Conservation (phyloP, 1,284 basidiomycete species). For the Puccinia novopanici region DNA sequence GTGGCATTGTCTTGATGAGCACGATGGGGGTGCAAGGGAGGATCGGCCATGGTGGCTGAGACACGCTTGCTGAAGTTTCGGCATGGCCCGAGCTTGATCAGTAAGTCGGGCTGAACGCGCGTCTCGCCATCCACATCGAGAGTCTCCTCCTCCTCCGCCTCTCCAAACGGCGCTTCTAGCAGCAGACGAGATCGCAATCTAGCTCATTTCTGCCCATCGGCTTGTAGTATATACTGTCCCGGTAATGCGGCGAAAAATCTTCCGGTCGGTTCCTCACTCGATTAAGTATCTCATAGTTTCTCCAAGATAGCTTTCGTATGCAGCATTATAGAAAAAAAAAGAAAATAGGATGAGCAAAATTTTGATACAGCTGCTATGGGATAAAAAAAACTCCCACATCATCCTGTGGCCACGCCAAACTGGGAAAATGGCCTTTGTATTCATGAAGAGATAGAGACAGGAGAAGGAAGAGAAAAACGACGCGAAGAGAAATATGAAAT, state of each 20-base stretch:
- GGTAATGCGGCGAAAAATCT: constrained; percentile 74
- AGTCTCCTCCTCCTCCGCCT: background rate
- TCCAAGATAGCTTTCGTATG: constrained; percentile 63
- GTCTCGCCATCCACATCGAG: background rate
- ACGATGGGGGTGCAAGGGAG: background rate
- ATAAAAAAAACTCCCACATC: constrained; percentile 58
- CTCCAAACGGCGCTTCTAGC: background rate
- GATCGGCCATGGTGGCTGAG: background rate
- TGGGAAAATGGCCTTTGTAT: no score
- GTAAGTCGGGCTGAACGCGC: background rate
- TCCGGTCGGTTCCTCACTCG: constrained; percentile 63
- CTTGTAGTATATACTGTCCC: constrained; percentile 72
- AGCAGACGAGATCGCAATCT: constrained; percentile 59
- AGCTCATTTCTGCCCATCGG: constrained; percentile 70
- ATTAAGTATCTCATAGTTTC: constrained; percentile 67
- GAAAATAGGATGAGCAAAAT: constrained; percentile 45
- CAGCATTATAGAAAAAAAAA: background rate
- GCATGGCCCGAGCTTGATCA: constrained; percentile 12
- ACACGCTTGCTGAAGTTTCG: background rate
- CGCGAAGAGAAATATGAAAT: no score
- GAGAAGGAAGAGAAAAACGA: no score
- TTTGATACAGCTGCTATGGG: no score
- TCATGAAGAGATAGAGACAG: no score
- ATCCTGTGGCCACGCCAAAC: no score
- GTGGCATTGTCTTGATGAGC: background rate